Conservation (phyloP, 1,284 basidiomycete genomes). For the Rhodotorula mucilaginosa region DNA sequence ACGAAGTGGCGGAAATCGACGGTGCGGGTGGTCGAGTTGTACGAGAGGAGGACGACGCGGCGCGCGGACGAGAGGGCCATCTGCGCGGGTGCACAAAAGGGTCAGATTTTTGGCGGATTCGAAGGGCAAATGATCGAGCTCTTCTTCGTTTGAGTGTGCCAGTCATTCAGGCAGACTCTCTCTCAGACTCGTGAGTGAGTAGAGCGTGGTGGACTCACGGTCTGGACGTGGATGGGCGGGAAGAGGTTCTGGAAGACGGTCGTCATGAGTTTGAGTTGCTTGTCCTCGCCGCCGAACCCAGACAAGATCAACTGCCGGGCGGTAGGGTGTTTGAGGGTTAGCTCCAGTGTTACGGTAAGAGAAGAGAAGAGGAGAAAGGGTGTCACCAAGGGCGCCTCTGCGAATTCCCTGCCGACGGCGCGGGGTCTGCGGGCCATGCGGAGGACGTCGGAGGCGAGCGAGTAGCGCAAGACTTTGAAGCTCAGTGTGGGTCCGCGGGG, state of each 20-base stretch:
- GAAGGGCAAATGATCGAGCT: too few relatives aligned
- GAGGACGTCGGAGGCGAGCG: slow-evolving; percentile 77
- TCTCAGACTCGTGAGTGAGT: too few relatives aligned
- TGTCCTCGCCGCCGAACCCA: slow-evolving; percentile 53
- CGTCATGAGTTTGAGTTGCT: slow-evolving; percentile 55
- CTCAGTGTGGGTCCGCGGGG: slow-evolving; percentile 90
- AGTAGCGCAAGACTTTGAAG: slow-evolving; percentile 89
- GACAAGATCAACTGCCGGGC: slow-evolving; percentile 52
- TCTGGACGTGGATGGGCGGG: slow-evolving; percentile 56
- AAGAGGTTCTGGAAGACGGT: slow-evolving; percentile 58
- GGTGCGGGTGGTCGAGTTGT: slow-evolving; percentile 80
- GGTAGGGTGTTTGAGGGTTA: too few relatives aligned
- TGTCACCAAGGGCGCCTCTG: slow-evolving; percentile 57
- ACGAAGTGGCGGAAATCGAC: slow-evolving; percentile 93
- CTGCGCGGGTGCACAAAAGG: slow-evolving; percentile 6
- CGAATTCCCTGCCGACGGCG: slow-evolving; percentile 78
- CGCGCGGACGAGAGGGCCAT: slow-evolving; percentile 77
- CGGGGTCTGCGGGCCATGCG: slow-evolving; percentile 65
- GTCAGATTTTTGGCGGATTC: too few relatives aligned
- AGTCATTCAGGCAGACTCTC: too few relatives aligned
- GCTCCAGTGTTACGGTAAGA: too few relatives aligned
- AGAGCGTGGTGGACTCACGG: too few relatives aligned
- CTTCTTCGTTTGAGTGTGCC: too few relatives aligned
- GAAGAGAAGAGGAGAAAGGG: too few relatives aligned
- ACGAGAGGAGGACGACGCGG: slow-evolving; percentile 87